These are phyloP conservation scores for Capsicum pubescens DNA, from an alignment of 257 asterid genomes.

Conservation along the genomic window DNA sequence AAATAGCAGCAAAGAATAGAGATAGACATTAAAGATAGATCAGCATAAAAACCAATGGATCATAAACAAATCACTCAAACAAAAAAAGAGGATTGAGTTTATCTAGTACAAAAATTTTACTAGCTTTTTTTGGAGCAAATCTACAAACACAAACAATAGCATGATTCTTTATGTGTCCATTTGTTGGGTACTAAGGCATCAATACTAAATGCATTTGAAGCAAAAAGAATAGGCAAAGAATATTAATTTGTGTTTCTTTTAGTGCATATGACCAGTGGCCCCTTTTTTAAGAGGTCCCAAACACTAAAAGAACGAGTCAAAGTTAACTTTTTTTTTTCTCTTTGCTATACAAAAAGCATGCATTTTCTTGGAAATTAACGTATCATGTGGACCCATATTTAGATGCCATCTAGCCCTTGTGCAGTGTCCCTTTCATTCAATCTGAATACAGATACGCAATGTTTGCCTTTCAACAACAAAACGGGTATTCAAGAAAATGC, in stretches of 20 bases:
- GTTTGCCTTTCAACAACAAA: constrained; percentile 44
- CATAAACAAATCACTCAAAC: not conserved
- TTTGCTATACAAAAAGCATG: constrained; percentile 27
- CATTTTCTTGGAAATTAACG: constrained; percentile 51
- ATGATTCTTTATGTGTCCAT: constrained; percentile 30
- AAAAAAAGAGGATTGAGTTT: not conserved
- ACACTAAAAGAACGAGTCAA: not conserved
- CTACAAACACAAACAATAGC: constrained; percentile 25
- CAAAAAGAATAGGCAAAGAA: not conserved
- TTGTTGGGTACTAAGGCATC: constrained; percentile 30
- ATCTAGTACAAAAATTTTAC: constrained; percentile 12
- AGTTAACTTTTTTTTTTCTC: not conserved
- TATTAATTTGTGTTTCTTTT: not conserved
- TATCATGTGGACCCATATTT: constrained; percentile 55
- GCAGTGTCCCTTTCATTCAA: constrained; percentile 59
- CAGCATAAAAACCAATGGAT: not conserved
- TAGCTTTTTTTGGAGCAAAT: not conserved
- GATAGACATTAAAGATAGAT: not conserved
- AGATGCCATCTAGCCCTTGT: constrained; percentile 35
- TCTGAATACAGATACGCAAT: constrained; percentile 59
- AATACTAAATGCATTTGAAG: constrained; percentile 2
- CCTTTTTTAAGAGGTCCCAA: constrained; percentile 53
- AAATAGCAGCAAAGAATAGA: not conserved
- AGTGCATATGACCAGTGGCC: constrained; percentile 25
- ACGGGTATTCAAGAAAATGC: constrained; percentile 28